Evolutionary conservation across 2,329 filamentous ascomycete species (phyloP).

Genomic region (Cordyceps cicadae): DNA sequence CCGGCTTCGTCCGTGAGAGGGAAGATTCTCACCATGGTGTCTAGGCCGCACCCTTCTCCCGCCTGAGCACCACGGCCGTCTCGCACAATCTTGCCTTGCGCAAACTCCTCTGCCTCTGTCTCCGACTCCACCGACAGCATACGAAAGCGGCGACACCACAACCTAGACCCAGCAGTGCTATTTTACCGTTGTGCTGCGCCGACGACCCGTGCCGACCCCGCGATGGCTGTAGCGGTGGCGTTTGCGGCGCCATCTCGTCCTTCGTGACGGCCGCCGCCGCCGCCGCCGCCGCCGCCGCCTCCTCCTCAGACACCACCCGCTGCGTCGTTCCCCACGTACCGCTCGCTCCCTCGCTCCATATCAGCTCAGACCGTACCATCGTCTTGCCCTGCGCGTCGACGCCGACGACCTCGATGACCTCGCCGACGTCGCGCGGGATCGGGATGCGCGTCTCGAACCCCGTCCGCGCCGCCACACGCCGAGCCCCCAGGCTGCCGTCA

Average conservation of each 20-base stretch:
- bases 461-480: conserved; percentile 11
- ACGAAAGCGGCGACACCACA: not conserved
- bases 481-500: conserved; percentile 11
- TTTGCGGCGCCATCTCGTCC: not conserved
- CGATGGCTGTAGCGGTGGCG: not conserved
- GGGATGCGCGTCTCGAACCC: conserved; percentile 18
- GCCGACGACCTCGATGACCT: conserved; percentile 17
- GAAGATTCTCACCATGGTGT: not conserved
- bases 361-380: conserved; percentile 17
- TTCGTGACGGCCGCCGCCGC: too few species aligned
- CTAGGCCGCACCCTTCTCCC: not conserved
- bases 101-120: not conserved
- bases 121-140: not conserved
- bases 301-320: not conserved
- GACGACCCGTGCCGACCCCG: not conserved
- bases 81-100: not conserved
- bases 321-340: not conserved
- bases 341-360: conserved; percentile 1
- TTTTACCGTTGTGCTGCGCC: not conserved
- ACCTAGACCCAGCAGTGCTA: not conserved
- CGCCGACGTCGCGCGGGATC: conserved; percentile 13
- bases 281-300: too few species aligned
- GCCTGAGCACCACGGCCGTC: not conserved
- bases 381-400: conserved; percentile 16
- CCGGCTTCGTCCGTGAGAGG: not conserved